Conservation (phyloP, 2,329 filamentous ascomycete species). For the Ophiostoma sp. region DNA sequence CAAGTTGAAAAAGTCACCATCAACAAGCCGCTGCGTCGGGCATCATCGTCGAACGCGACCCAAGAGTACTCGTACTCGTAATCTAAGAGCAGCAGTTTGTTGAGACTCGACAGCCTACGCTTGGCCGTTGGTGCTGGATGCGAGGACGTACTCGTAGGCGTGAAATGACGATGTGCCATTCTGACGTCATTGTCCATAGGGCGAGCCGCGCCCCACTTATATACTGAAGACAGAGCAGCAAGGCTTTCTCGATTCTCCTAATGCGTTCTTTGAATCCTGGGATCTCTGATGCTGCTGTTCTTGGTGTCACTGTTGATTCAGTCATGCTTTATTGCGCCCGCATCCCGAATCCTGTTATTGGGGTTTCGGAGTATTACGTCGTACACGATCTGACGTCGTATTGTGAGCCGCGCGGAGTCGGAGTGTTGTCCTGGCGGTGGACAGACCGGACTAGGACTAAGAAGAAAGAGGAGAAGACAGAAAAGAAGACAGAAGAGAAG, state of each 20-base stretch:
- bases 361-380: neutral
- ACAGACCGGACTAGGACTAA: neutral
- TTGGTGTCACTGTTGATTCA: neutral
- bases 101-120: too few relatives aligned
- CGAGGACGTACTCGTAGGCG: neutral
- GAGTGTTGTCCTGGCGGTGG: neutral
- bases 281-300: neutral
- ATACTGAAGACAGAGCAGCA: neutral
- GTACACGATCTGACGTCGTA: slow-evolving; percentile 10
- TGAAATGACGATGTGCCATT: slow-evolving; percentile 17
- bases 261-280: neutral
- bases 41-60: too few relatives aligned
- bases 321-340: neutral
- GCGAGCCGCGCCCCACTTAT: neutral
- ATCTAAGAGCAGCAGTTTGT: neutral
- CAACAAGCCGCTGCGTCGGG: too few relatives aligned
- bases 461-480: neutral
- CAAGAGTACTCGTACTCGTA: too few relatives aligned
- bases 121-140: neutral
- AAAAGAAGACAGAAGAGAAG: neutral
- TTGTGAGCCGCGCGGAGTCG: slow-evolving; percentile 6
- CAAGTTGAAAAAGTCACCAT: too few relatives aligned
- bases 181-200: slow-evolving; percentile 20
- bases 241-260: too few relatives aligned
- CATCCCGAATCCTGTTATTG: slow-evolving; percentile 8